Base-by-base conservation (phyloP, 164 flowering plant species). In the Aristolochia californica region DNA sequence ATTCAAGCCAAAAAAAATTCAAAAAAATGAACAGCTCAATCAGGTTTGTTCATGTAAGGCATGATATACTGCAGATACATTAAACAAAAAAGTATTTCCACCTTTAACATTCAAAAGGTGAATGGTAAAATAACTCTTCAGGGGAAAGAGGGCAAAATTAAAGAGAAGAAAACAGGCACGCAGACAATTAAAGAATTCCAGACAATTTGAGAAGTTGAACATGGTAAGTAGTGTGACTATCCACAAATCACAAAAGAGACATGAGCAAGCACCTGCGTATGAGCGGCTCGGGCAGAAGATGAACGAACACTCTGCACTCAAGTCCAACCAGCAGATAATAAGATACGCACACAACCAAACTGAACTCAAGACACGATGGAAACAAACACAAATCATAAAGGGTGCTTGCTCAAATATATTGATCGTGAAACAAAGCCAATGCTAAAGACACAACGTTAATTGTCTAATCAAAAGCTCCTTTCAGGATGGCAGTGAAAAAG, bases 271-370 rank as follows among this genome's bases (percentile, higher is more conserved):
- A 44, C 65, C 65, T 60, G 62, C 34, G 30, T 51, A 22, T 30
- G 47, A 60, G 58, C 21, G 50, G 57, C 65, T 51, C 44, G 64
- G 53, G 62, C 58, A 56, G 56, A 64, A 48, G 65, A 60, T 34
- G 57, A 51, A 34, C 61, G 58, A 21, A 57, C 23, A 47, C 52
- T 53, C 68, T 61, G 58, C 55, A 53, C 65, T 56, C 61, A 56
- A 68, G 53, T 57, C 62, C 66, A 64, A 64, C 54, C 64, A 64
- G 27, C 45, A 61, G 38, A 61, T n/a, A 57, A 62, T 38, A 67
- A 62, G 54, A 52, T 20, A 25, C 49, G 47, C 28, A 56, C n/a
- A 18, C 44, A 61, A 51, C 18, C 43, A 53, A n/a, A 40, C 44
- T 13, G 28, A 57, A 51, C 56, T 61, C 27, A 44, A 27, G 52